Base-by-base conservation (phyloP, 495 filamentous ascomycete species). In the Aspergillus conjunctus region DNA sequence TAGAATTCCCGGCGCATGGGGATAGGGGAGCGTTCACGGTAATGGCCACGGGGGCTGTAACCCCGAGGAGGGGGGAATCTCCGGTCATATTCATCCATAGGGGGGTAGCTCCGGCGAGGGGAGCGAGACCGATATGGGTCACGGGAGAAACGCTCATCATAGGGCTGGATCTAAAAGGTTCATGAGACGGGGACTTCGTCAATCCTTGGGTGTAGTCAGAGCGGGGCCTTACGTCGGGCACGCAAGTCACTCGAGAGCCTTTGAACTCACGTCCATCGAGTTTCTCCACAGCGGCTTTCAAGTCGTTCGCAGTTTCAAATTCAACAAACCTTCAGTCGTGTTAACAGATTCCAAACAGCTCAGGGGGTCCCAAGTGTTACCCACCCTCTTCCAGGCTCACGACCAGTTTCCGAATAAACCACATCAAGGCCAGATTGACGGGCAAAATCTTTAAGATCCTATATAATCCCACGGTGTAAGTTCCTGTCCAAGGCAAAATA, bases 381-480 rank as follows among this genome's bases (percentile, higher is more conserved):
- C 76, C 75, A 98, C 95, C 94, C 94, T 85, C 88, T 90, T 62
- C 92, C 91, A 75, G 89, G 90, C 66, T 96, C 94, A 69, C 94
- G 91, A 71, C 88, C 89, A 30, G 95, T 93, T 79, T 99, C 94
- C 54, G 92, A 97, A 71, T 96, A 99, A 61, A 99, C 94, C 65
- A 99, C 94, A 74, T 98, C 95, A 74, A 95, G 85, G 71, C 92
- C 91, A 77, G 93, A 95, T 72, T 93, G 90, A 70, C 94, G 93
- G 59, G 94, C 95, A 73, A 98, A 99, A 76, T 99, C 94, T 91
- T 99, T 99, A 44, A 99, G 85, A 75, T 99, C 95, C 94, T 99
- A 78, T 34, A 73, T 32, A 71, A 73, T 41, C 55, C 56, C 51
- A 55, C n/a, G 65, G 63, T 69, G 73, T 78, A 68, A 80, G 76